These are phyloP conservation scores for Erodium trifolium DNA, from an alignment of 441 rosid species.

Conservation along the genomic window DNA sequence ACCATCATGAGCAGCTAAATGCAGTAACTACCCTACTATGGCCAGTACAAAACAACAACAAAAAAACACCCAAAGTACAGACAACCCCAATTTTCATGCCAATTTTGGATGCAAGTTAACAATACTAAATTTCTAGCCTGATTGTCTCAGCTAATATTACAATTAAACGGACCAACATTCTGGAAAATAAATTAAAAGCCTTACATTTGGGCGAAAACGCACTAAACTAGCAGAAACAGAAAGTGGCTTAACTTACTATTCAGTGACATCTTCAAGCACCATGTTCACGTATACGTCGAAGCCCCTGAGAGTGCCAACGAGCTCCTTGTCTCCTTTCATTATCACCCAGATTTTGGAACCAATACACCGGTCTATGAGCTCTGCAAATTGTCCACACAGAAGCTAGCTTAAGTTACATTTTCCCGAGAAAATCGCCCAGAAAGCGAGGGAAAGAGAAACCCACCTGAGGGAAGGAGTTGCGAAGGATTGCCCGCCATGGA, in stretches of 20 bases:
- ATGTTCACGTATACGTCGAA: slow-evolving; percentile 88
- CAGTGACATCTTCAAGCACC: slow-evolving; percentile 81
- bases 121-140: too few species aligned
- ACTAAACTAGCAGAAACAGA: not conserved
- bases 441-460: not conserved
- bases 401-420: slow-evolving; percentile 5
- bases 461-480: slow-evolving; percentile 85
- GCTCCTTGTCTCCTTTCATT: slow-evolving; percentile 98
- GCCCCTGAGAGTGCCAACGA: slow-evolving; percentile 75
- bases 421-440: not conserved
- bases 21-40: too few species aligned
- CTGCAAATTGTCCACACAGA: slow-evolving; percentile 30
- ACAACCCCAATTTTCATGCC: too few species aligned
- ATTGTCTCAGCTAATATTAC: too few species aligned
- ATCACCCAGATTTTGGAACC: slow-evolving; percentile 94
- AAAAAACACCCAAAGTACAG: too few species aligned
- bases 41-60: too few species aligned
- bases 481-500: slow-evolving; percentile 84
- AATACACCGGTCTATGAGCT: slow-evolving; percentile 84
- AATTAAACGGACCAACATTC: too few species aligned
- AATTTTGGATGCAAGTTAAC: too few species aligned
- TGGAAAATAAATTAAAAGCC: too few species aligned
- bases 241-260: not conserved
- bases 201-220: not conserved
- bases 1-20: too few species aligned